These are phyloP conservation scores for Geoglossum glabrum DNA, from an alignment of 495 filamentous ascomycete species.

Conservation along the genomic window DNA sequence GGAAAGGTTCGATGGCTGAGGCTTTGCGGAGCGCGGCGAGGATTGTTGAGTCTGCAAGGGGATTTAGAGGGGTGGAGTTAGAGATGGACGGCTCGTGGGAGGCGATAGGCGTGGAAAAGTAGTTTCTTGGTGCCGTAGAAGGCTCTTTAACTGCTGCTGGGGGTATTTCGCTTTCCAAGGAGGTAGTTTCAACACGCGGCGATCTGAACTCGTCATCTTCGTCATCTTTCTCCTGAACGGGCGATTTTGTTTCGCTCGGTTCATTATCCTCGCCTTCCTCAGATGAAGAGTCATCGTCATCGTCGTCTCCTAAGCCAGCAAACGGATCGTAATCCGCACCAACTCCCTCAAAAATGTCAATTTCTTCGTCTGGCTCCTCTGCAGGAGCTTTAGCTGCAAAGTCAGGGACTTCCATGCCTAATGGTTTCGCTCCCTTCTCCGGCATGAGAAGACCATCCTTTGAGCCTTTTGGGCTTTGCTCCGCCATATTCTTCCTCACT, in stretches of 20 bases:
- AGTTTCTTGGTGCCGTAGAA: slow-evolving; percentile 9
- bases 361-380: slow-evolving; percentile 35
- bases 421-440: slow-evolving; percentile 40
- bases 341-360: slow-evolving; percentile 72
- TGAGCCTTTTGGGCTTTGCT: slow-evolving; percentile 19
- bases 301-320: slow-evolving; percentile 41
- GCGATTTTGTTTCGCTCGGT: slow-evolving; percentile 6
- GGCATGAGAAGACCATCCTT: slow-evolving; percentile 37
- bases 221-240: slow-evolving; percentile 8
- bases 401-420: slow-evolving; percentile 65
- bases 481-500: slow-evolving; percentile 33
- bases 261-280: slow-evolving; percentile 25
- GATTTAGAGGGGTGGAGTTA: slow-evolving; percentile 25
- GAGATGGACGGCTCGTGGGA: slow-evolving; percentile 17
- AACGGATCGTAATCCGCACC: slow-evolving; percentile 80
- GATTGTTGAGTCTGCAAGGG: slow-evolving; percentile 54
- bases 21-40: slow-evolving; percentile 74
- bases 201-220: slow-evolving; percentile 8
- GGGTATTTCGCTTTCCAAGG: not conserved
- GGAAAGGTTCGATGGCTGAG: slow-evolving; percentile 41
- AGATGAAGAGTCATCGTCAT: slow-evolving; percentile 15
- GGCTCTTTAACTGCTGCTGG: not conserved
- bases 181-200: not conserved
- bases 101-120: slow-evolving; percentile 13
- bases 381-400: slow-evolving; percentile 19